Evolutionary conservation across 2,329 filamentous ascomycete genomes (phyloP).

Genomic region (Phoma sp.): DNA sequence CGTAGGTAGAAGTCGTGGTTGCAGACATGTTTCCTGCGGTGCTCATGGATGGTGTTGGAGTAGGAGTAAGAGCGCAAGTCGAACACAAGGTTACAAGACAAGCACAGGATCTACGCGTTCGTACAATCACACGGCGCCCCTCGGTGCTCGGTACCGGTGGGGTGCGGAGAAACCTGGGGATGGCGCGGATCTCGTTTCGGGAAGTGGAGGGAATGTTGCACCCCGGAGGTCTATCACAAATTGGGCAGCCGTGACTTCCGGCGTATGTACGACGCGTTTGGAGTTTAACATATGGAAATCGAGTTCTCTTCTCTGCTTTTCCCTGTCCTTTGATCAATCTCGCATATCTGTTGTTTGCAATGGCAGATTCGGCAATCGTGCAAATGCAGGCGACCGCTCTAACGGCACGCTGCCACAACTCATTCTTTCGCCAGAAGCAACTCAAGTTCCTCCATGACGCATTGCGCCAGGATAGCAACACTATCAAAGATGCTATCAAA

Average conservation of each 20-base stretch:
- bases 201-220: conserved; percentile 10
- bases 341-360: neutral
- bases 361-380: conserved; percentile 33
- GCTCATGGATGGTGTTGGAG: conserved; percentile 12
- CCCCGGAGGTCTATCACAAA: conserved; percentile 4
- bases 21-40: conserved; percentile 50
- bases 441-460: conserved; percentile 53
- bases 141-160: conserved; percentile 9
- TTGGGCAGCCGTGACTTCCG: neutral
- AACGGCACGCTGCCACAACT: conserved; percentile 55
- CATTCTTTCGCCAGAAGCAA: conserved; percentile 57
- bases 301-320: neutral
- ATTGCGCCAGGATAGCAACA: conserved; percentile 45
- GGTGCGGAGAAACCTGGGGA: conserved; percentile 13
- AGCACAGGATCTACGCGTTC: neutral
- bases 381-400: conserved; percentile 52
- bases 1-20: conserved; percentile 52
- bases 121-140: neutral
- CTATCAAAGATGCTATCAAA: conserved; percentile 52
- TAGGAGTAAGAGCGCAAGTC: too few species aligned
- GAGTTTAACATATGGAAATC: neutral
- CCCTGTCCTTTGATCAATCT: neutral
- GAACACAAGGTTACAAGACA: neutral
- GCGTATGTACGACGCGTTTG: neutral
- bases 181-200: neutral